Evolutionary conservation across 805 yeast species (phyloP).

Genomic region (Ogataea angusta): DNA sequence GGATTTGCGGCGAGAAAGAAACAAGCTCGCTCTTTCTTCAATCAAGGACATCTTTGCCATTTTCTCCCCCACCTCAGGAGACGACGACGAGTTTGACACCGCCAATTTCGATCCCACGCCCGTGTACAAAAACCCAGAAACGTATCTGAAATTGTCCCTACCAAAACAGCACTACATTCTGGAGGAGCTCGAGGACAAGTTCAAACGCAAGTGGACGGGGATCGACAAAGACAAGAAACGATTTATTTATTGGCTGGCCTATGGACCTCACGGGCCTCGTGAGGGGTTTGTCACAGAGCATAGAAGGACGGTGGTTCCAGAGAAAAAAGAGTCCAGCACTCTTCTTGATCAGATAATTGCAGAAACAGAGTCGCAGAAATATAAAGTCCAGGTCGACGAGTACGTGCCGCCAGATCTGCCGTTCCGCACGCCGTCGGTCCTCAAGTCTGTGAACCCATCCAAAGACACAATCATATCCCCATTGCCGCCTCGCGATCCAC

Average conservation of each 20-base stretch:
- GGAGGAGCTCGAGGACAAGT: constrained; percentile 43
- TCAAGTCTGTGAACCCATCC: constrained; percentile 29
- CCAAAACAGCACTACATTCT: constrained; percentile 57
- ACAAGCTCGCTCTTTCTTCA: constrained; percentile 37
- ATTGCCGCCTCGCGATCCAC: constrained; percentile 37
- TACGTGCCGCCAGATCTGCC: constrained; percentile 57
- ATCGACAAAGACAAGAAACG: constrained; percentile 49
- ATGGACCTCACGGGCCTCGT: constrained; percentile 72
- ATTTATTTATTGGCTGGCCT: constrained; percentile 58
- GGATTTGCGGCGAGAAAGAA: constrained; percentile 30
- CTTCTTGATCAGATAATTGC: constrained; percentile 13
- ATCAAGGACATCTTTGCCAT: constrained; percentile 38
- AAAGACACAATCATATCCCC: constrained; percentile 31
- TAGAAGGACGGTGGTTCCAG: constrained; percentile 3
- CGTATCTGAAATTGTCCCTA: constrained; percentile 33
- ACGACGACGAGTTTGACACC: constrained; percentile 32
- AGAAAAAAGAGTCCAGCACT: neutral
- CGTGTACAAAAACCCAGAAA: constrained; percentile 30
- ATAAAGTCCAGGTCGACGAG: constrained; percentile 6
- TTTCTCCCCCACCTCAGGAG: constrained; percentile 31
- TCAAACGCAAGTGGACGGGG: constrained; percentile 54
- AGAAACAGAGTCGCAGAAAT: constrained; percentile 3
- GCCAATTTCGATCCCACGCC: constrained; percentile 33
- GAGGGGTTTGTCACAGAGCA: constrained; percentile 40
- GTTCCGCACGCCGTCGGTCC: constrained; percentile 41